Conservation (phyloP, 345 rosid species). For the Hirschfeldia incana region DNA sequence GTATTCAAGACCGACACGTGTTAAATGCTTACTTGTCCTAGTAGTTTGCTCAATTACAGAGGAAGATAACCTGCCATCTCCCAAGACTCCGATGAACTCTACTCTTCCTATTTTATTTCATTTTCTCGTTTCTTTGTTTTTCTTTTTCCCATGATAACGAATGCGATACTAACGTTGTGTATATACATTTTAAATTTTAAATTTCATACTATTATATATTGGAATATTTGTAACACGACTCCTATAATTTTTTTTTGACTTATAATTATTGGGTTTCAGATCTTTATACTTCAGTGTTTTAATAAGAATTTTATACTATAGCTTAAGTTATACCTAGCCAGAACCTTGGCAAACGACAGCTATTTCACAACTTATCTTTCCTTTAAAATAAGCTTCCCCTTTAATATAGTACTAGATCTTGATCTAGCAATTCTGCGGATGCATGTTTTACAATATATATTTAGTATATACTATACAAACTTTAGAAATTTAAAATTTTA, state of each 20-base stretch:
- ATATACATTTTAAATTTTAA: neutral
- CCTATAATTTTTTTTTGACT: neutral
- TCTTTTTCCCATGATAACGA: neutral
- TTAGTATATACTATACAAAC: no score
- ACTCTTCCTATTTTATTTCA: neutral
- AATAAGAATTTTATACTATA: neutral
- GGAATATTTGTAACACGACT: neutral
- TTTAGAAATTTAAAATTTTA: no score
- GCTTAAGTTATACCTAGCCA: neutral
- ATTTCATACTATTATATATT: neutral
- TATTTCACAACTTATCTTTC: neutral
- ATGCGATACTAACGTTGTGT: neutral
- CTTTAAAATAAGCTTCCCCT: neutral
- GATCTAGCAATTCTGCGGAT: no score
- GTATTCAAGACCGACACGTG: constrained; percentile 31
- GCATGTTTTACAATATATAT: no score
- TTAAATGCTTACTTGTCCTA: constrained; percentile 34
- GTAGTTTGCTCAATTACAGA: neutral
- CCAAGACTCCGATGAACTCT: neutral
- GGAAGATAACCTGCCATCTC: neutral
- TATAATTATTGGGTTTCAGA: neutral
- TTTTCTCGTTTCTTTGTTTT: neutral
- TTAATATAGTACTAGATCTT: neutral
- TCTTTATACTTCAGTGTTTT: neutral
- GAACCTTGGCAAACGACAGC: neutral